phyloP scores from a whole-genome alignment of 805 yeast species.

The Candida berthetii region DNA sequence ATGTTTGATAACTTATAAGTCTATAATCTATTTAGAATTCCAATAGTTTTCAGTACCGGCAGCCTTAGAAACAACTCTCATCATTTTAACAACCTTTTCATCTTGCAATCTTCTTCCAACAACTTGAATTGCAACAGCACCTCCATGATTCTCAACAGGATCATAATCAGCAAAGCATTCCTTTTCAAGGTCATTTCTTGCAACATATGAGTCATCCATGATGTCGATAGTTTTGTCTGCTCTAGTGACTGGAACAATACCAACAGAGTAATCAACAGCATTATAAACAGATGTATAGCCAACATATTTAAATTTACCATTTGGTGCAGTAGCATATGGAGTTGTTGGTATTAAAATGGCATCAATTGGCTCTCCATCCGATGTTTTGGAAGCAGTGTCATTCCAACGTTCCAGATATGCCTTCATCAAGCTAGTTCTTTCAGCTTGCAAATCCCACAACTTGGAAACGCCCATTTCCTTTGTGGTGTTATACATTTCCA shows the following conservation, averaged over 20 bases:
- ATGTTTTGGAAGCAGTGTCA: constrained; percentile 25
- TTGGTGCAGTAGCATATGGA: constrained; percentile 35
- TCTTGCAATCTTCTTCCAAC: constrained; percentile 56
- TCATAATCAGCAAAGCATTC: constrained; percentile 40
- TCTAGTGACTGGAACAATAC: constrained; percentile 50
- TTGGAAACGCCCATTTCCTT: constrained; percentile 30
- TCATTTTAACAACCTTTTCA: constrained; percentile 49
- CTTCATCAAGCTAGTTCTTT: constrained; percentile 31
- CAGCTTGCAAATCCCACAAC: constrained; percentile 36
- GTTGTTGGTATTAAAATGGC: constrained; percentile 40
- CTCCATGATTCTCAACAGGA: constrained; percentile 47
- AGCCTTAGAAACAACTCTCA: constrained; percentile 29
- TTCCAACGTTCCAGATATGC: constrained; percentile 37
- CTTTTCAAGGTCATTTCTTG: constrained; percentile 36
- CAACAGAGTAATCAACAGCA: constrained; percentile 49
- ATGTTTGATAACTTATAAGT: too few relatives aligned
- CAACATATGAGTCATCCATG: constrained; percentile 19
- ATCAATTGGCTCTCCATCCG: constrained; percentile 37
- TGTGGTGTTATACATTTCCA: constrained; percentile 30
- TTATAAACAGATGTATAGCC: constrained; percentile 54
- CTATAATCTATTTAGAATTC: constrained; percentile 1
- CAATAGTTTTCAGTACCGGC: constrained; percentile 19
- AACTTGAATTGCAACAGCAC: constrained; percentile 61
- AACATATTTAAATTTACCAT: constrained; percentile 27
- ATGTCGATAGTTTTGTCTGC: constrained; percentile 39